A percentile compares a stretch with the other conserved stretches of the same genome.
These are phyloP conservation scores for Neurospora sp. DNA, from an alignment of 495 filamentous ascomycete genomes.

Conservation along the genomic window DNA sequence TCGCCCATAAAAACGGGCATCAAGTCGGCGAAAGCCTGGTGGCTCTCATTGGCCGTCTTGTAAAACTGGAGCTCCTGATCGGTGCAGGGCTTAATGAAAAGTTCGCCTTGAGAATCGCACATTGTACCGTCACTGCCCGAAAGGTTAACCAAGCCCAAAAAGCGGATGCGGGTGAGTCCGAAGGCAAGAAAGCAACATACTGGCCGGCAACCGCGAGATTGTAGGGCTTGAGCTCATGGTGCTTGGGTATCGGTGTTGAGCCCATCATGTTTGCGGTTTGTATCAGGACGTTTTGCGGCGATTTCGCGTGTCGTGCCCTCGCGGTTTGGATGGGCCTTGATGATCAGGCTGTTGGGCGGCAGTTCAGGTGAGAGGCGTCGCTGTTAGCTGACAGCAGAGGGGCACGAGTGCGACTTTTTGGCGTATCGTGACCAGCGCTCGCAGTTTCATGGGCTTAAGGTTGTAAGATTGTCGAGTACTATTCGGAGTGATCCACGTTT, in stretches of 20 bases:
- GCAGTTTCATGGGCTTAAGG: background rate
- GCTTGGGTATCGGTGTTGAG: constrained; percentile 31
- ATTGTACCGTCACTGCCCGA: constrained; percentile 74
- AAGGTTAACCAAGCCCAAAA: background rate
- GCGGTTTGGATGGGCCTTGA: background rate
- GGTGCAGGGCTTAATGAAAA: constrained; percentile 94
- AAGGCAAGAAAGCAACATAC: constrained; percentile 48
- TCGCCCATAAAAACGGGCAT: constrained; percentile 84
- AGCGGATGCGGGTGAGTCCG: background rate
- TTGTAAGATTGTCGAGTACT: background rate
- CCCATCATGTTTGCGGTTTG: constrained; percentile 17
- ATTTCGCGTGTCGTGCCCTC: background rate
- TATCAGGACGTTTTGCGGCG: background rate
- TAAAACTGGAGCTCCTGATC: constrained; percentile 84
- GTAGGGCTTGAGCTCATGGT: constrained; percentile 54
- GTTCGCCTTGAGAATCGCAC: constrained; percentile 69
- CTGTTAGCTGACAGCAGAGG: background rate
- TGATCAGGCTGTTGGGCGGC: background rate
- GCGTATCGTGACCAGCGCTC: background rate
- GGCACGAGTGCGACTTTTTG: background rate
- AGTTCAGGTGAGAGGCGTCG: background rate
- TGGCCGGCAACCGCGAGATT: constrained; percentile 86
- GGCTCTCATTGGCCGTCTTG: constrained; percentile 53
- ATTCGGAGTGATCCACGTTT: background rate
- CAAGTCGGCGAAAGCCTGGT: constrained; percentile 62